Percentiles rank a stretch among this genome's conserved stretches.
Conservation (phyloP, 352 stramenopile genomes). For the Blastocystis sp. region DNA sequence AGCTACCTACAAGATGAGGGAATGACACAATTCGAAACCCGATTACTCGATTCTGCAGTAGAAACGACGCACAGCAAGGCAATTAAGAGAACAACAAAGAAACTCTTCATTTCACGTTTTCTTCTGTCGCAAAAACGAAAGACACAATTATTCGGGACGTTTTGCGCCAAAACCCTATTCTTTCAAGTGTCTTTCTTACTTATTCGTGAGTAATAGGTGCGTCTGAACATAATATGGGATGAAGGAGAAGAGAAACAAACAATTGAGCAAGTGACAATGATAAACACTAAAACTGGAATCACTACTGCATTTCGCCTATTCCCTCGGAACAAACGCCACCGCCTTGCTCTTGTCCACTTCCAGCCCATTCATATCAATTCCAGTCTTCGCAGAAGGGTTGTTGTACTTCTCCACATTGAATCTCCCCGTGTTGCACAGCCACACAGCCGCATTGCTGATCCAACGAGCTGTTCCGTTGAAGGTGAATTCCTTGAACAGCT, state of each 20-base stretch:
- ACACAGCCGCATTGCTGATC: slow-evolving; percentile 34
- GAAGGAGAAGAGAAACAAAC: too few relatives aligned
- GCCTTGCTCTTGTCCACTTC: background rate
- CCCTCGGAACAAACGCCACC: too few relatives aligned
- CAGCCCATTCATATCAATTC: slow-evolving; percentile 4
- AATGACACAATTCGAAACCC: background rate
- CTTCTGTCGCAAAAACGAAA: background rate
- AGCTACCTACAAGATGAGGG: background rate
- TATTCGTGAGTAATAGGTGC: background rate
- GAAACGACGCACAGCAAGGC: background rate
- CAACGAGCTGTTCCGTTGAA: slow-evolving; percentile 20
- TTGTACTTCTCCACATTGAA: slow-evolving; percentile 5
- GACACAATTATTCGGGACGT: background rate
- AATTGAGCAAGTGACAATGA: too few relatives aligned
- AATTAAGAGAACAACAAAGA: background rate
- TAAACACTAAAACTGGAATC: too few relatives aligned
- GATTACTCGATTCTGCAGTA: background rate
- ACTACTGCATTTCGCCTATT: too few relatives aligned
- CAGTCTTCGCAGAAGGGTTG: background rate
- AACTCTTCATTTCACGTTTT: slow-evolving; percentile 9
- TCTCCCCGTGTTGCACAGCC: slow-evolving; percentile 3
- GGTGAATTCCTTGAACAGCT: slow-evolving; percentile 38
- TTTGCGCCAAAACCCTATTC: background rate
- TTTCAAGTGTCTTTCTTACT: background rate
- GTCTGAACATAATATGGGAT: too few relatives aligned